These are phyloP conservation scores for Pichia membranifaciens DNA, from an alignment of 805 yeast genomes.

Conservation along the genomic window DNA sequence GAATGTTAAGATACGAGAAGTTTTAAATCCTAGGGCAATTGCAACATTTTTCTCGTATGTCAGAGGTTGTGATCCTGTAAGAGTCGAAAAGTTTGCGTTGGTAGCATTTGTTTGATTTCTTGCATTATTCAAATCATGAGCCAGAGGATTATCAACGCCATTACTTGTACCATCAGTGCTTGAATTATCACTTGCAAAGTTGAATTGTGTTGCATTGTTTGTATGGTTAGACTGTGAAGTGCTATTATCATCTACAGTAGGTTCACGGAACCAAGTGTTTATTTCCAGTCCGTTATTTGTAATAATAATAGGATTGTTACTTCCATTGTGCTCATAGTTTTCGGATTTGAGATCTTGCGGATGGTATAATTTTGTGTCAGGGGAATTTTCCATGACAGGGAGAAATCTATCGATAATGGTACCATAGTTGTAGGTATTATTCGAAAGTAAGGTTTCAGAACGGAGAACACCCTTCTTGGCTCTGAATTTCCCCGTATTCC, in stretches of 20 bases:
- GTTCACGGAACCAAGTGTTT: not conserved
- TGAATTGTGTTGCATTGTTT: too few species aligned
- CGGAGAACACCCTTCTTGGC: not conserved
- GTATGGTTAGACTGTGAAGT: too few species aligned
- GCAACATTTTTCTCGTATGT: constrained; percentile 39
- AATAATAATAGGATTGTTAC: constrained; percentile 3
- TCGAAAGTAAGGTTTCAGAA: constrained; percentile 5
- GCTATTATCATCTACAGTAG: not conserved
- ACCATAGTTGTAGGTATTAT: constrained; percentile 7
- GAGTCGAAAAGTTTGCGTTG: not conserved
- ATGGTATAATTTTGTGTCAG: constrained; percentile 5
- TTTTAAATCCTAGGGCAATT: constrained; percentile 43
- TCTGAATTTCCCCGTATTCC: not conserved
- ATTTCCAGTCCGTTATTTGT: constrained; percentile 18
- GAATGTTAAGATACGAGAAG: constrained; percentile 37
- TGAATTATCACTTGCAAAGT: not conserved
- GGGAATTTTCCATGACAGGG: not conserved
- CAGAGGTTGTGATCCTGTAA: not conserved
- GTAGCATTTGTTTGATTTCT: too few species aligned
- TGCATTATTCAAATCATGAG: not conserved
- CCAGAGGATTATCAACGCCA: not conserved
- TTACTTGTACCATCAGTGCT: not conserved
- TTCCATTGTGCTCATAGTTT: not conserved
- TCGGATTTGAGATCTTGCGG: not conserved
- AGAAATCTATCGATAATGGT: constrained; percentile 8